Evolutionary conservation across 2,329 filamentous ascomycete species (phyloP).

Genomic region (Fusarium nisikadoi): DNA sequence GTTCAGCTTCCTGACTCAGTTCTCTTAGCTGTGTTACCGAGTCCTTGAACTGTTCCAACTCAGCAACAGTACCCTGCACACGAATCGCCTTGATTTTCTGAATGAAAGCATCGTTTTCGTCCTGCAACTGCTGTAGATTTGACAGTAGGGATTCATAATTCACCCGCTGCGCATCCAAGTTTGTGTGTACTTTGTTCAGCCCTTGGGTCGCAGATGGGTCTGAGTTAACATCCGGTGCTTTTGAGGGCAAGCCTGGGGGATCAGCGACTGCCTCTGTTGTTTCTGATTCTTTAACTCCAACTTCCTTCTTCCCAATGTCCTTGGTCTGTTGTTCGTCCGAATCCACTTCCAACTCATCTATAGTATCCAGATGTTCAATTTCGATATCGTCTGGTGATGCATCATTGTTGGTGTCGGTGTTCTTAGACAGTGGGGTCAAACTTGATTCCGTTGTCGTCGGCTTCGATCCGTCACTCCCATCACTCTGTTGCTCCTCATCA

Average conservation of each 20-base stretch:
- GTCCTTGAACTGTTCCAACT: constrained; percentile 42
- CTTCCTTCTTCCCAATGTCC: constrained; percentile 14
- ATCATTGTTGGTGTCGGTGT: constrained; percentile 39
- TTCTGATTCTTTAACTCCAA: constrained; percentile 1
- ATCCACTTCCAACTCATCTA: constrained; percentile 44
- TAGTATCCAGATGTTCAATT: constrained; percentile 53
- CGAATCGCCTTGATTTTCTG: constrained; percentile 47
- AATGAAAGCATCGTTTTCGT: constrained; percentile 44
- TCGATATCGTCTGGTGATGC: constrained; percentile 61
- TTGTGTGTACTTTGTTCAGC: constrained; percentile 18
- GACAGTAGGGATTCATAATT: constrained; percentile 49
- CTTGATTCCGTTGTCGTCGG: neutral
- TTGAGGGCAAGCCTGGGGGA: neutral
- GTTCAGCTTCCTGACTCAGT: constrained; percentile 48
- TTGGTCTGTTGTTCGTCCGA: constrained; percentile 38
- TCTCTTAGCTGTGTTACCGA: constrained; percentile 43
- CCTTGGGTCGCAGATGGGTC: neutral
- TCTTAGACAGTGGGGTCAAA: constrained; percentile 12
- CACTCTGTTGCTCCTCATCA: constrained; percentile 5
- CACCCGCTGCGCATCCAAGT: constrained; percentile 46
- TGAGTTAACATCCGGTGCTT: neutral
- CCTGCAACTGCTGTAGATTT: constrained; percentile 49
- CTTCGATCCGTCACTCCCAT: neutral
- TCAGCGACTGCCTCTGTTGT: neutral
- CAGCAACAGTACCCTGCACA: constrained; percentile 36